Evolutionary conservation across 441 rosid species (phyloP), one percentile per base, ranked within the genome.

Genomic region (Populus trichocarpa): DNA sequence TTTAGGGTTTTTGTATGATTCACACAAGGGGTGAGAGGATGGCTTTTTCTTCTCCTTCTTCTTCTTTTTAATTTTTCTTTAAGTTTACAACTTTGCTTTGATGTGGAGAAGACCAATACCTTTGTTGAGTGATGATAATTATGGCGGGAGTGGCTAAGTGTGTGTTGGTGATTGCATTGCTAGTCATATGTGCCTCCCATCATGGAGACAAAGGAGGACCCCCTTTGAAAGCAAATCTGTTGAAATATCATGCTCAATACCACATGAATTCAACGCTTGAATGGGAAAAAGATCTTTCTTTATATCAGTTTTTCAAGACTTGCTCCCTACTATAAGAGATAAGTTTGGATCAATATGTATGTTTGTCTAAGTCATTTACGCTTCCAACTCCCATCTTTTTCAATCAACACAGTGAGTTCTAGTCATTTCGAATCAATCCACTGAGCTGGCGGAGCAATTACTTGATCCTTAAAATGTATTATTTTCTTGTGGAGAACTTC

Each of bases 141-240:
- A 75, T 78, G 79, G 71, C 67, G 72, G 77, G 77, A 61, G 50
- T 57, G 79, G 71, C 20, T 77, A 79, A 71, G 86, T 85, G 87
- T 79, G 75, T 71, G 82, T 80, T 81, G 82, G 83, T 76, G 88
- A 89, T 87, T 87, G 91, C 74, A 75, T 74, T 61, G 79, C 79
- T 68, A 38, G 89, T 83, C 87, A 80, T 81, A 64, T 46, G 73
- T 87, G 87, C 75, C 77, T 70, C 86, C 82, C 87, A 84, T 76
- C 70, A 71, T 26, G 83, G 86, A 73, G 89, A 85, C 88, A 84
- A 75, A 2, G 75, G 83, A 32, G 83, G 84, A 32, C 86, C 86
- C 77, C 20, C 83, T 72, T 75, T 80, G 33, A 85, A 86, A 83
- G 76, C 71, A 76, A 76, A 72, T 67, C 42, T 64, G 81, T 86